Base-by-base conservation (phyloP, 2,329 filamentous ascomycete species). In the Fusarium sp. region DNA sequence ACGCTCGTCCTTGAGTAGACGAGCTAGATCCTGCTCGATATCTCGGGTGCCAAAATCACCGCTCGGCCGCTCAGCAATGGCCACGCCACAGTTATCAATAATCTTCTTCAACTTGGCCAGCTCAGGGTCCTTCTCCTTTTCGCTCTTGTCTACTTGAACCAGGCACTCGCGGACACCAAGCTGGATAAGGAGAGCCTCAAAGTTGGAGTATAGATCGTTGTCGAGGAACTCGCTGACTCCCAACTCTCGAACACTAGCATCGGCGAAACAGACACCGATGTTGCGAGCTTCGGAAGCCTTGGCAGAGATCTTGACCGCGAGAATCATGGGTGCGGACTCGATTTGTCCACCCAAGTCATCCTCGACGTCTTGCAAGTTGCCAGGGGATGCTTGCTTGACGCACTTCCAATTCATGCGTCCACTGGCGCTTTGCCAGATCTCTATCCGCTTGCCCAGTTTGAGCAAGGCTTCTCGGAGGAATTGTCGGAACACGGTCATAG, bases 171-270 rank as follows among this genome's bases (percentile, higher is more conserved):
- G 96, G 22, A 98, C 94, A 7, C 96, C 96, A 4, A 99, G 90
- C 80, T 99, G 97, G 75, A 99, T 99, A 61, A 99, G 90, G 20
- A 99, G 88, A 4, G 95, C 95, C 84, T 99, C 96, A 75, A 99
- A 97, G 81, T 99, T 99, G 61, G 96, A 98, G 85, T 97, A 99
- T 11, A 98, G 87, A 80, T 99, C 96, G 79, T 98, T 99, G 86
- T 99, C 96, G n/a, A 98, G 89, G 75, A 99, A 99, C 80, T 99
- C 97, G 86, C 94, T 98, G 62, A 99, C 95, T 10, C 96, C 96
- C 3, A 99, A 88, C 85, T 99, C 96, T 60, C 96, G 90, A 29
- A 98, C 96, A 75, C 94, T 98, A 1, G 97, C 96, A 85, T 99
- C 96, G 9, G 96, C 97, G 80, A 99, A 99, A 83, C 96, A 98